These are phyloP conservation scores for Chaetothyriales sp. DNA, from an alignment of 2,329 filamentous ascomycete genomes.

Conservation along the genomic window DNA sequence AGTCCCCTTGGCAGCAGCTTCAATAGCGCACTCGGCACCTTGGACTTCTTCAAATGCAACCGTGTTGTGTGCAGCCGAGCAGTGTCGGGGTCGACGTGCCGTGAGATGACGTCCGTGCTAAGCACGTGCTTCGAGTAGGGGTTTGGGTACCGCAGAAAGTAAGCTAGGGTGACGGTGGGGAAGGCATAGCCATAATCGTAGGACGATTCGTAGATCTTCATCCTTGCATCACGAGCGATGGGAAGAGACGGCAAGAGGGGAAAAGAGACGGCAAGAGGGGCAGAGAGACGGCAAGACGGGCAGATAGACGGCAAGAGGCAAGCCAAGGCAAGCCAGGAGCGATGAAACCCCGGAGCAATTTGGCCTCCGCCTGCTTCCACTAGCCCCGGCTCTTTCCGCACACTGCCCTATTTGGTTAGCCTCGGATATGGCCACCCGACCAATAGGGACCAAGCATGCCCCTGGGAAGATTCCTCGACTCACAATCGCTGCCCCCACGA, in stretches of 20 bases:
- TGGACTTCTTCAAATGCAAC: slow-evolving; percentile 50
- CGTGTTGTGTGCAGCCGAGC: slow-evolving; percentile 48
- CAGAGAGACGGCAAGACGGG: slow-evolving; percentile 2
- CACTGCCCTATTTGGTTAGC: neutral
- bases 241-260: neutral
- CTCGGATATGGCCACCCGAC: neutral
- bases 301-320: slow-evolving; percentile 1
- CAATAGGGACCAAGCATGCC: neutral
- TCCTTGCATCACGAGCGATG: slow-evolving; percentile 19
- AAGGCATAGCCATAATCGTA: slow-evolving; percentile 54
- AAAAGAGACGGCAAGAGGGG: slow-evolving; percentile 1
- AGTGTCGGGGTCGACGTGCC: slow-evolving; percentile 46
- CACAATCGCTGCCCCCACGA: neutral
- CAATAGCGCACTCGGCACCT: slow-evolving; percentile 46
- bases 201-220: slow-evolving; percentile 41
- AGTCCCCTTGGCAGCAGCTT: slow-evolving; percentile 48
- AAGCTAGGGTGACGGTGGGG: slow-evolving; percentile 51
- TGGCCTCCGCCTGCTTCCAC: slow-evolving; percentile 1
- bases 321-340: neutral
- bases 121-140: slow-evolving; percentile 53
- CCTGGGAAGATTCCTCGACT: neutral
- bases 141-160: slow-evolving; percentile 56
- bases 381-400: slow-evolving; percentile 3
- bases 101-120: slow-evolving; percentile 52
- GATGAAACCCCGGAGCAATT: no score